Evolutionary conservation across 345 rosid genomes (phyloP), one percentile per base, ranked within the genome.

Genomic region (Lumnitzera littorea): DNA sequence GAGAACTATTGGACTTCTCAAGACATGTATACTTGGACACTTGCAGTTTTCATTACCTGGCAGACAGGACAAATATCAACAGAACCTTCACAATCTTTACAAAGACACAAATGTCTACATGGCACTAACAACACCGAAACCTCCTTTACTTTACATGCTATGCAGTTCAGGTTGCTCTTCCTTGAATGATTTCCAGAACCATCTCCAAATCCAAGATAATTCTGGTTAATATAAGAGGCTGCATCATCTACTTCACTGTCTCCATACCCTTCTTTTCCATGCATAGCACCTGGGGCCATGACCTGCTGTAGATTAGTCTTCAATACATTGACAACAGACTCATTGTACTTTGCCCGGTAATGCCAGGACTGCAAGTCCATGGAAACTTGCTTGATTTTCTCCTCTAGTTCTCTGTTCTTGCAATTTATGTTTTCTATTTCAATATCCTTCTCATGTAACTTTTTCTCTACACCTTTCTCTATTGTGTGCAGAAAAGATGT

Each of bases 181-280:
- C n/a, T 46, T 56, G 57, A 47, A 46, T 36, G 51, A 46, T 64
- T 78, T 51, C 67, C 65, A 0, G 59, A 47, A 60, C 78, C 74
- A 11, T 67, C 79, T 59, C 63, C 67, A 53, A 53, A 13, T 17
- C 36, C 25, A 4, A 47, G 49, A 51, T 65, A 56, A 65, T 71
- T 75, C 63, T 63, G 64, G 67, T 82, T 76, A 31, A 73, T 61
- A 68, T 62, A 75, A 5, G 88, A 85, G 56, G 85, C 83, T 20
- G 85, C 77, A 63, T 82, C 86, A 13, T 86, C 92, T 15, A 80
- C 71, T 55, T 80, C 92, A 15, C 84, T 88, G 25, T 88, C 92
- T 51, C 96, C 91, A 25, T 70, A 89, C 10, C 96, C 96, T 80
- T 89, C 96, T 71, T 73, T 88, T 14, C 64, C 58, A 41, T 73